phyloP scores from a whole-genome alignment of 2,329 filamentous ascomycete species.

The Juglanconis oblonga region DNA sequence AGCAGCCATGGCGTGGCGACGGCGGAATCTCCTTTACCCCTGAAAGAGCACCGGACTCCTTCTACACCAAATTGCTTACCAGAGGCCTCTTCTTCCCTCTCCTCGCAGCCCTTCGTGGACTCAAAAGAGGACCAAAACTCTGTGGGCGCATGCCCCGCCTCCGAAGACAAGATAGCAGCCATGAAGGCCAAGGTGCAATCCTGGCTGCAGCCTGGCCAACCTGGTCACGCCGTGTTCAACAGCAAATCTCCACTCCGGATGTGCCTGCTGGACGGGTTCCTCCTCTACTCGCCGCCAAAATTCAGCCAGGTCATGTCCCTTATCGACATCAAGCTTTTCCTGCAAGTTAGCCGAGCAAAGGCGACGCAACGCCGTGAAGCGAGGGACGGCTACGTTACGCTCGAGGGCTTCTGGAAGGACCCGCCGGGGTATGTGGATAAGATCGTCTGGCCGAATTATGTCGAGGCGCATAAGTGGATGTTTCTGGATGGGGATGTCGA shows the following conservation, averaged over 20 bases:
- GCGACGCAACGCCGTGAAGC: slow-evolving; percentile 66
- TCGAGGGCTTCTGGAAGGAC: slow-evolving; percentile 92
- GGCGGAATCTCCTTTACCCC: slow-evolving; percentile 20
- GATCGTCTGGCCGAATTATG: slow-evolving; percentile 96
- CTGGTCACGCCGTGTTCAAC: slow-evolving; percentile 36
- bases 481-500: slow-evolving; percentile 70
- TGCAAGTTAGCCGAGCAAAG: slow-evolving; percentile 64
- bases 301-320: slow-evolving; percentile 54
- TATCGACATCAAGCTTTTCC: slow-evolving; percentile 75
- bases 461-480: slow-evolving; percentile 74
- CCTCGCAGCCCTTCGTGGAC: slow-evolving; percentile 43
- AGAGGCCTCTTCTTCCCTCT: slow-evolving; percentile 11
- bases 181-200: slow-evolving; percentile 45
- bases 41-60: slow-evolving; percentile 16
- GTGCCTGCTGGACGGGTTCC: slow-evolving; percentile 83
- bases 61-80: slow-evolving; percentile 26
- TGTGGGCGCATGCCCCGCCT: slow-evolving; percentile 52
- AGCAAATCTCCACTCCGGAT: slow-evolving; percentile 38
- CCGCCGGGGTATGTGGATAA: slow-evolving; percentile 91
- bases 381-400: slow-evolving; percentile 72
- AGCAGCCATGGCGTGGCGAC: slow-evolving; percentile 25
- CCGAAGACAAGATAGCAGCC: slow-evolving; percentile 42
- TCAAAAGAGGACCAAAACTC: slow-evolving; percentile 65
- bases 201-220: slow-evolving; percentile 43
- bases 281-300: slow-evolving; percentile 64